These are phyloP conservation scores for Capsicum rhomboideum DNA, from an alignment of 257 asterid species.

Conservation along the genomic window DNA sequence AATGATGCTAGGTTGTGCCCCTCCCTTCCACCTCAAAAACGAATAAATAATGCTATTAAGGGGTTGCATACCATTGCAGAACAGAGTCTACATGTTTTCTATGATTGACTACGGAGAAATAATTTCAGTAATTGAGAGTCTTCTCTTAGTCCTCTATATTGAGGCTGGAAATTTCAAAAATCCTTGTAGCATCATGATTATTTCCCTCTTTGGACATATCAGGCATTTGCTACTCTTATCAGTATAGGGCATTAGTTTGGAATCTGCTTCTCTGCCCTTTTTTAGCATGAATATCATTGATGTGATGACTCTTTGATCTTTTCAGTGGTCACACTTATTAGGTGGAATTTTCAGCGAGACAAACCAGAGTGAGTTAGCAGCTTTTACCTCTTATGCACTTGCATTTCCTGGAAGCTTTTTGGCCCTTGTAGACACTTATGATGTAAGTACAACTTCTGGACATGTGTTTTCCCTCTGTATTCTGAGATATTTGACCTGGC, in stretches of 20 bases:
- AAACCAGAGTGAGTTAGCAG: conserved; percentile 88
- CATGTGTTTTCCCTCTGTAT: neutral
- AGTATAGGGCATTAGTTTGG: neutral
- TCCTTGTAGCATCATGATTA: neutral
- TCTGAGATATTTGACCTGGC: neutral
- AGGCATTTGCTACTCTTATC: too few species aligned
- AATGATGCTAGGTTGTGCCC: neutral
- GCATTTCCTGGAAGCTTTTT: conserved; percentile 81
- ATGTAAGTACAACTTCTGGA: conserved; percentile 42
- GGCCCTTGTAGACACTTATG: conserved; percentile 96
- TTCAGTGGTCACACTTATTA: conserved; percentile 42
- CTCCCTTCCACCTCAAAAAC: neutral
- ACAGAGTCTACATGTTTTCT: neutral
- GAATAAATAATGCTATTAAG: neutral
- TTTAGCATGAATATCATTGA: neutral
- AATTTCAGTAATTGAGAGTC: neutral
- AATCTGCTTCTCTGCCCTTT: neutral
- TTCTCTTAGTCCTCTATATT: neutral
- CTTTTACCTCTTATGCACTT: conserved; percentile 81
- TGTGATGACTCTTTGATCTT: conserved; percentile 6
- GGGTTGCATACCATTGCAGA: neutral
- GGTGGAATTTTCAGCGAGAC: conserved; percentile 77
- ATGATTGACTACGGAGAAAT: neutral
- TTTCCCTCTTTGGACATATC: neutral
- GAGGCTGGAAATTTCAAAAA: neutral